These are phyloP conservation scores for Quercus gilva DNA, from an alignment of 306 rosid species.

Conservation along the genomic window DNA sequence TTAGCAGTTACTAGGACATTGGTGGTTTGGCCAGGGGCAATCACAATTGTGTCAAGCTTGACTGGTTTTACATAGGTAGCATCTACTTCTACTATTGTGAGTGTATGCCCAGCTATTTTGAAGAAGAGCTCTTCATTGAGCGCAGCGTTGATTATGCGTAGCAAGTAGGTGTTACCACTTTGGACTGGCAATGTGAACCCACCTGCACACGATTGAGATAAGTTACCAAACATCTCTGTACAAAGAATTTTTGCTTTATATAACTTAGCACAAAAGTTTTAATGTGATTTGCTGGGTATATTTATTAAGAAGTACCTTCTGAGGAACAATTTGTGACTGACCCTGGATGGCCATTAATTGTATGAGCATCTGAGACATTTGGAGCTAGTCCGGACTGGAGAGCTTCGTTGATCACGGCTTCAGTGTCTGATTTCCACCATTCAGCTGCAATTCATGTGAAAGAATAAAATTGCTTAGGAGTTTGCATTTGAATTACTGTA, in stretches of 20 bases:
- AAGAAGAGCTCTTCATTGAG: constrained; percentile 96
- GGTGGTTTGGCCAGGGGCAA: constrained; percentile 95
- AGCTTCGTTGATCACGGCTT: constrained; percentile 80
- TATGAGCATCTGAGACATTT: constrained; percentile 88
- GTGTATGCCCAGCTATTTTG: constrained; percentile 81
- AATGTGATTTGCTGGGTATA: background rate
- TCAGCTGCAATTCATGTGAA: constrained; percentile 48
- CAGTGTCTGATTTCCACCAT: constrained; percentile 99
- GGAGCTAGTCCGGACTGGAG: constrained; percentile 76
- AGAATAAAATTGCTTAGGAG: background rate
- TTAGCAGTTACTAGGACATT: constrained; percentile 57
- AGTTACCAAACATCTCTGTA: background rate
- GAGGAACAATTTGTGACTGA: constrained; percentile 52
- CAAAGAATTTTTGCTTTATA: background rate
- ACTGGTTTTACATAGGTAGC: constrained; percentile 82
- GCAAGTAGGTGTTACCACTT: constrained; percentile 56
- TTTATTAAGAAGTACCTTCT: constrained; percentile 32
- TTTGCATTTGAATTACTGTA: background rate
- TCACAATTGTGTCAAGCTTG: constrained; percentile 57
- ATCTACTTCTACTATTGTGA: constrained; percentile 80
- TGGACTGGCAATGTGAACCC: constrained; percentile 58
- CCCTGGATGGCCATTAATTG: constrained; percentile 88
- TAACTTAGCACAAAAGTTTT: background rate
- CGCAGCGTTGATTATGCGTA: constrained; percentile 90
- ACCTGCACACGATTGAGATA: constrained; percentile 27